Percentiles rank a stretch among this genome's conserved stretches.
phyloP scores from a whole-genome alignment of 139 green algal genomes.

The Chlorella sp. region DNA sequence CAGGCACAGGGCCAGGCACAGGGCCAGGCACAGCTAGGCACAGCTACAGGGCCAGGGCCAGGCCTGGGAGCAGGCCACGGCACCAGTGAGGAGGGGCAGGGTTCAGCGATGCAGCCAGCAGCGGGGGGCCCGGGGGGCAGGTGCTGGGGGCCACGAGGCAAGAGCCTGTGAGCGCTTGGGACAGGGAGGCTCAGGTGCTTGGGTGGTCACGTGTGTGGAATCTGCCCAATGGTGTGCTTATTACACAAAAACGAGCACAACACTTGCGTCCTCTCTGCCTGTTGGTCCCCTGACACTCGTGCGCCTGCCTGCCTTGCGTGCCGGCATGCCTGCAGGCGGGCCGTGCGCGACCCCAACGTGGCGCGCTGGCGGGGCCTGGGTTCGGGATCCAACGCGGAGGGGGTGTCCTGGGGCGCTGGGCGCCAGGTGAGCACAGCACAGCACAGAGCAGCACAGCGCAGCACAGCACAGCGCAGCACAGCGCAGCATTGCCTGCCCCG shows the following conservation, averaged over 20 bases:
- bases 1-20: not conserved
- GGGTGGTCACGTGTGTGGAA: too few relatives aligned
- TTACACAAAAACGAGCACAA: too few relatives aligned
- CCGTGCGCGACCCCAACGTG: not conserved
- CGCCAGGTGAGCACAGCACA: not conserved
- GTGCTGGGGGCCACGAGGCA: too few relatives aligned
- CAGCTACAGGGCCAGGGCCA: not conserved
- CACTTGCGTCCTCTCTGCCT: not conserved
- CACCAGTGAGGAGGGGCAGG: not conserved
- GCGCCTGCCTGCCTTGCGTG: not conserved
- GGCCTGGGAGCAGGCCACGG: too few relatives aligned
- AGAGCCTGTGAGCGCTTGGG: too few relatives aligned
- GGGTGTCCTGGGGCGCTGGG: constrained; percentile 11
- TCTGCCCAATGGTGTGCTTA: too few relatives aligned
- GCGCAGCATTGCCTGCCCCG: too few relatives aligned
- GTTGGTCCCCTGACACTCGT: not conserved
- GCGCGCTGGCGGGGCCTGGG: constrained; percentile 19
- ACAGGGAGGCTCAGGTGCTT: too few relatives aligned
- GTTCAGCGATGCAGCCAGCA: not conserved
- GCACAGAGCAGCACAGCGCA: too few relatives aligned
- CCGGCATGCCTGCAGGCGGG: constrained; percentile 8
- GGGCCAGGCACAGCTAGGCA: too few relatives aligned
- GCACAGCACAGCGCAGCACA: too few relatives aligned
- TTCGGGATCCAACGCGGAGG: constrained; percentile 14
- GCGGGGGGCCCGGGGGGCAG: too few relatives aligned